Conservation (phyloP, 1,284 basidiomycete genomes). For the Ceratobasidium sp. region DNA sequence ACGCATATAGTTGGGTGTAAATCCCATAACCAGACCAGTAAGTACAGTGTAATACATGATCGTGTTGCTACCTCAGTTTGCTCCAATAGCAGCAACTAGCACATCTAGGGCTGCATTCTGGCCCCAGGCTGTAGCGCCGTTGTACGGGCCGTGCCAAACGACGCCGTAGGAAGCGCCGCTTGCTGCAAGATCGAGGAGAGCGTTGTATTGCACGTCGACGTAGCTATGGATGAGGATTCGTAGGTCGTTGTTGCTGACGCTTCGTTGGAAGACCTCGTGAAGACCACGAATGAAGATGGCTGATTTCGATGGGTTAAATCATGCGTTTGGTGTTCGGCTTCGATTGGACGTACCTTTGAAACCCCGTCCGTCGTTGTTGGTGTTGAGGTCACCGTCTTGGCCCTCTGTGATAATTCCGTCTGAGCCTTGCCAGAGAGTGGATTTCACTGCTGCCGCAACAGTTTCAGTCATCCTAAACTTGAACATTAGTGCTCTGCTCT, state of each 20-base stretch:
- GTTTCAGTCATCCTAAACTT: conserved; percentile 59
- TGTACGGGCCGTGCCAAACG: conserved; percentile 38
- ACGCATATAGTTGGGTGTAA: not conserved
- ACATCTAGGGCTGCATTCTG: conserved; percentile 37
- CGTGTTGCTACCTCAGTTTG: conserved; percentile 2
- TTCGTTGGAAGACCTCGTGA: conserved; percentile 27
- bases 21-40: not conserved
- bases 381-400: conserved; percentile 57
- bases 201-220: conserved; percentile 42
- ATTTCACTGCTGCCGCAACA: conserved; percentile 60
- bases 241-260: conserved; percentile 24
- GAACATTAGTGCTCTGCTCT: not conserved
- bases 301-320: conserved; percentile 47
- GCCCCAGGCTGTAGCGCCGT: conserved; percentile 27
- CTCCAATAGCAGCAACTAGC: conserved; percentile 25
- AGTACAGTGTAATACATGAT: conserved; percentile 4
- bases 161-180: conserved; percentile 38
- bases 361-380: conserved; percentile 63
- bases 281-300: conserved; percentile 32
- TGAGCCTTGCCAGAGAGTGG: conserved; percentile 61
- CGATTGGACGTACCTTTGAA: conserved; percentile 62
- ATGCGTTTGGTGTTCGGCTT: not conserved
- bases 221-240: conserved; percentile 40
- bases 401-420: conserved; percentile 66
- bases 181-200: conserved; percentile 30